These are phyloP conservation scores for Populus hybrid DNA, from an alignment of 441 rosid genomes.

Conservation along the genomic window DNA sequence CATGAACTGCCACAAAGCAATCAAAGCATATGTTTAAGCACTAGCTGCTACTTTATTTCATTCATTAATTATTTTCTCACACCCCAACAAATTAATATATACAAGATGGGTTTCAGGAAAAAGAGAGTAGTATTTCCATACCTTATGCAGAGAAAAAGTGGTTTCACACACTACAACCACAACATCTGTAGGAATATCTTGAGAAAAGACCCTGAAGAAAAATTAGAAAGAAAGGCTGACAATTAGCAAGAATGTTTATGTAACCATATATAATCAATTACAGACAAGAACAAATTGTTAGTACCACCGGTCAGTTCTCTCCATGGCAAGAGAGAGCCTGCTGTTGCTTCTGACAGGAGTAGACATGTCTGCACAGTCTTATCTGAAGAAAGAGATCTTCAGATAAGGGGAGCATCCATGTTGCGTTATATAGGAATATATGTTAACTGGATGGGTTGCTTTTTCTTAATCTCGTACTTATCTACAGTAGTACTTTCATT, in stretches of 20 bases:
- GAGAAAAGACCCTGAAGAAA: constrained; percentile 73
- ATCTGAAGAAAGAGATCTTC: background rate
- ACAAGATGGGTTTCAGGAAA: background rate
- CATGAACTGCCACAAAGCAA: constrained; percentile 52
- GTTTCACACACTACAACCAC: constrained; percentile 71
- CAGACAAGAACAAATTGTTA: background rate
- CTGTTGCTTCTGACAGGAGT: constrained; percentile 28
- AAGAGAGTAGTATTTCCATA: background rate
- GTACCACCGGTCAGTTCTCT: constrained; percentile 90
- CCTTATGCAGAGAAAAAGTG: constrained; percentile 84
- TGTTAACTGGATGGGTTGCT: background rate
- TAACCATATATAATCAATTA: background rate
- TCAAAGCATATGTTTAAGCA: background rate
- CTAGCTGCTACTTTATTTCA: background rate
- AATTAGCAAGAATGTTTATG: background rate
- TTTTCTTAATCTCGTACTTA: background rate
- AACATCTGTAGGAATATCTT: constrained; percentile 78
- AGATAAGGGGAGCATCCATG: background rate
- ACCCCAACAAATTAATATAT: background rate
- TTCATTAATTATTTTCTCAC: background rate
- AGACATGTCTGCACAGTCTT: constrained; percentile 31
- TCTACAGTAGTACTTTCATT: background rate
- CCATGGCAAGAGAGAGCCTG: constrained; percentile 61
- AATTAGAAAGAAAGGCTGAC: background rate
- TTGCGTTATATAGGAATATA: constrained; percentile 5